Base-by-base conservation (phyloP, 208 protist species). In the Leishmania arabica region DNA sequence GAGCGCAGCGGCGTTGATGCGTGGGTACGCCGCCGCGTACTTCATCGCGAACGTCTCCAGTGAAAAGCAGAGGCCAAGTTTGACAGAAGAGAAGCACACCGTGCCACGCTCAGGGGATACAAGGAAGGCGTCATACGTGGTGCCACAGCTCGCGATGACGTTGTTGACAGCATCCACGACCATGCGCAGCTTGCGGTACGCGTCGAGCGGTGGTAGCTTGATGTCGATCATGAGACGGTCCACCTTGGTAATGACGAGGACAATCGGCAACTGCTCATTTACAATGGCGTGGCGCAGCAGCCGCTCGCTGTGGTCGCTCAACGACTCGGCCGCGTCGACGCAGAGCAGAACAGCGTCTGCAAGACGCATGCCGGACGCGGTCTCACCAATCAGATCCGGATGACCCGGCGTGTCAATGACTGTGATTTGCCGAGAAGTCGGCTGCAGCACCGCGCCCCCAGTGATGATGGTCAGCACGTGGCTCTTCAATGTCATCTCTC, bases 371-470 rank as follows among this genome's bases (percentile, higher is more conserved):
- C 94, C 94, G 5, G 98, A 95, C 19, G 92, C 89, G 4, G 93
- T 94, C 85, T 99, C 99, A 68, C 99, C 99, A 21, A 88, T 88
- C 85, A 99, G 99, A 76, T 99, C 98, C 31, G 98, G 93, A 84
- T 99, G 99, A 3, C 99, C 98, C 19, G 99, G 99, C 4, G 99
- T 99, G 94, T 99, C 99, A 17, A 99, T 90, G 31, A 99, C 82
- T 79, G 99, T 99, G 8, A 99, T 58, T 21, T 99, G 88, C 72
- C 90, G 89, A 53, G 89, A 89, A 0, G 91, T 79, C 1, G 84
- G 75, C 81, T 97, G 89, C 45, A 89, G 81, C 70, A 69, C 71
- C 9, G 82, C 85, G 0, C 92, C 92, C 3, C 89, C 72, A 15
- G 86, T 86, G 3, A 96, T 53, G 34, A 82, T 80, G 3, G 92